These are phyloP conservation scores for Saposhnikovia divaricata DNA, from an alignment of 129 eudicot species.

Conservation along the genomic window DNA sequence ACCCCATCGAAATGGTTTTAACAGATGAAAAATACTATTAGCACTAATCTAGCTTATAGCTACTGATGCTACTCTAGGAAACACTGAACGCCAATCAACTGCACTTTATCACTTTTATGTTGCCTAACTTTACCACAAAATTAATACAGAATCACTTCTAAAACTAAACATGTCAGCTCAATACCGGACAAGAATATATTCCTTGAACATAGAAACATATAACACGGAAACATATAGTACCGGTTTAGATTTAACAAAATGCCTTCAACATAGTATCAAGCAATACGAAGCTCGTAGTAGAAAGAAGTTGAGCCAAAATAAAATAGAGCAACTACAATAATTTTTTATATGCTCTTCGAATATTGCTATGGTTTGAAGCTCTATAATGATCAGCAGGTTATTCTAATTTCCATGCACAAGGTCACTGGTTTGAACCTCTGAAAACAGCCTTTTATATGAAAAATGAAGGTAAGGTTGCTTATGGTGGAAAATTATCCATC, in stretches of 20 bases:
- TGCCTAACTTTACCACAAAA: conserved; percentile 1
- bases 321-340: background rate
- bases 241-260: too few species aligned
- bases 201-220: background rate
- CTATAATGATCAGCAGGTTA: background rate
- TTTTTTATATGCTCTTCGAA: background rate
- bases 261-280: too few species aligned
- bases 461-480: background rate
- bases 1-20: background rate
- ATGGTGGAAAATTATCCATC: background rate
- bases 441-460: background rate
- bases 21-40: background rate
- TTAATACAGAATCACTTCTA: background rate
- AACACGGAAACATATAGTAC: background rate
- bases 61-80: too few species aligned
- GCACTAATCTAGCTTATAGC: background rate
- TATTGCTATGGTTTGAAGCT: background rate
- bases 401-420: background rate
- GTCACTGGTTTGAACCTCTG: background rate
- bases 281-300: background rate
- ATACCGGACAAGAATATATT: background rate
- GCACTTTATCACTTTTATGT: background rate
- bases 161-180: background rate
- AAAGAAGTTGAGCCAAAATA: background rate
- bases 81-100: too few species aligned